Evolutionary conservation across 768 basidiomycete species (phyloP).

Genomic region (Butyriboletus loyo): DNA sequence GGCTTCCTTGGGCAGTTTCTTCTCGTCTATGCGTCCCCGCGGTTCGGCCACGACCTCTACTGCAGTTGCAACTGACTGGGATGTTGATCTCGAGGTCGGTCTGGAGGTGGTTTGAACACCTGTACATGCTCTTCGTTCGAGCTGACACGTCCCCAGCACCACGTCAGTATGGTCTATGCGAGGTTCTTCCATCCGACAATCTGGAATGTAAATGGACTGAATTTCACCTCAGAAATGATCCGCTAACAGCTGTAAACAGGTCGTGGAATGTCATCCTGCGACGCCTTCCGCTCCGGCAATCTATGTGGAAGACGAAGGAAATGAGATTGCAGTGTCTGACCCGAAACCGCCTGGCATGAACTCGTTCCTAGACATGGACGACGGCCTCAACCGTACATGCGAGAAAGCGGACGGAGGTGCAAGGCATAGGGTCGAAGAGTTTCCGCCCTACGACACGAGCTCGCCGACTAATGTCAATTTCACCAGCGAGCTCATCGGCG

Average conservation of each 20-base stretch:
- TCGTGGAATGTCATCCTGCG: conserved; percentile 13
- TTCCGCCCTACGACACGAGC: conserved; percentile 16
- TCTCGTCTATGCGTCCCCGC: conserved; percentile 7
- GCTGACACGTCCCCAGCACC: conserved; percentile 1
- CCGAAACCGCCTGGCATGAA: conserved; percentile 5
- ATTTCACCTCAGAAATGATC: background rate
- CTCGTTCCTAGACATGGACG: conserved; percentile 15
- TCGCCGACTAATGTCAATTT: conserved; percentile 3
- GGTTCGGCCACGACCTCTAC: background rate
- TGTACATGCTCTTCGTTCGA: background rate
- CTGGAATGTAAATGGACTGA: conserved; percentile 14
- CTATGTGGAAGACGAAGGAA: conserved; percentile 17
- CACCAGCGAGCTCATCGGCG: conserved; percentile 13
- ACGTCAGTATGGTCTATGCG: conserved; percentile 22
- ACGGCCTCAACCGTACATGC: background rate
- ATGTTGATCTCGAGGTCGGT: conserved; percentile 8
- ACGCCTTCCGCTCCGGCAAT: conserved; percentile 17
- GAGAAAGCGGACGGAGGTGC: background rate
- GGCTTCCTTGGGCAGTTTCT: conserved; percentile 2
- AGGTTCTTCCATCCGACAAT: conserved; percentile 19
- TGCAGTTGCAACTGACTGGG: background rate
- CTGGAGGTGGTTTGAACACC: conserved; percentile 1
- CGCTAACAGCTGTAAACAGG: background rate
- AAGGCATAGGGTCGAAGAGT: background rate
- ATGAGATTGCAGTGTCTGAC: conserved; percentile 1